Percentiles rank a stretch among this genome's conserved stretches.
Evolutionary conservation across 148 eudicot genomes (phyloP).

Genomic region (Vaccinium macrocarpon): DNA sequence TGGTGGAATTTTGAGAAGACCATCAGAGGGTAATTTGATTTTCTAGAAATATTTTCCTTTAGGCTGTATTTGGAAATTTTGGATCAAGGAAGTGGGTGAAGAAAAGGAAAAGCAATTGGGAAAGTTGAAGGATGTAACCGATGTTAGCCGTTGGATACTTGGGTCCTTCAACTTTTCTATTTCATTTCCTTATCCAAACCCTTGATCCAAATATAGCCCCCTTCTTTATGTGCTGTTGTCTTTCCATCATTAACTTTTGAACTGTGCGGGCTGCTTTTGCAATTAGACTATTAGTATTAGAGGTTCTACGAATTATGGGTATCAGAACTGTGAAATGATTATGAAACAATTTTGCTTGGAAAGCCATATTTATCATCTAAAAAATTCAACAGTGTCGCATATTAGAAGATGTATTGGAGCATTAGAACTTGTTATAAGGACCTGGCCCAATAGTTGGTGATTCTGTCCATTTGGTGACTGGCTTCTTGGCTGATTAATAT

Average conservation of each 20-base stretch:
- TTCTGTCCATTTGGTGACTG: not conserved
- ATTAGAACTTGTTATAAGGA: not conserved
- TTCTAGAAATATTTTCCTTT: not conserved
- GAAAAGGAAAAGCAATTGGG: not conserved
- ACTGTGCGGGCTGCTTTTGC: not conserved
- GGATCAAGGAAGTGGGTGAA: not conserved
- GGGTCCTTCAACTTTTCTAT: not conserved
- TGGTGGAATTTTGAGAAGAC: conserved; percentile 99
- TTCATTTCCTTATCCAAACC: not conserved
- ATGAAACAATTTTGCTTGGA: not conserved
- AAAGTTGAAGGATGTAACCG: not conserved
- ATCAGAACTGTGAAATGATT: not conserved
- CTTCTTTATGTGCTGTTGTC: not conserved
- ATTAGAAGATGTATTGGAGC: not conserved
- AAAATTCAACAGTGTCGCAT: not conserved
- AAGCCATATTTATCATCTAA: not conserved
- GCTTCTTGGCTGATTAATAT: not conserved
- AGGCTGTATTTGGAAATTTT: not conserved
- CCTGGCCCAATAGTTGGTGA: not conserved
- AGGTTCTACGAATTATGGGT: not conserved
- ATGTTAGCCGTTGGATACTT: not conserved
- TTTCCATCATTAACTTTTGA: conserved; percentile 13
- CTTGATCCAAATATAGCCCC: not conserved
- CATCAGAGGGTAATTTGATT: conserved; percentile 54
- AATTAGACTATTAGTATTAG: not conserved